phyloP scores from a whole-genome alignment of 768 basidiomycete genomes.

The Psilocybe cubensis region DNA sequence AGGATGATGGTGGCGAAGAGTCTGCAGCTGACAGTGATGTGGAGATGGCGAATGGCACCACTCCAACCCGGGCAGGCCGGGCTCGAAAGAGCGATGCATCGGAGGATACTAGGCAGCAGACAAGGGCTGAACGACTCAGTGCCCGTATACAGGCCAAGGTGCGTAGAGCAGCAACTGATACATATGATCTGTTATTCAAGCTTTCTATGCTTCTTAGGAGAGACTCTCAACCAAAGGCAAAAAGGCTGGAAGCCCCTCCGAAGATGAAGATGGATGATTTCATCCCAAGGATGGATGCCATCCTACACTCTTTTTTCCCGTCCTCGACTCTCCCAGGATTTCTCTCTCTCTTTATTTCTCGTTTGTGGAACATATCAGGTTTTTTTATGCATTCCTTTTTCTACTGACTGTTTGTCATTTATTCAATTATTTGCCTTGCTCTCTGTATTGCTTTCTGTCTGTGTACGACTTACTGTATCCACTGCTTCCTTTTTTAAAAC shows the following conservation, averaged over 20 bases:
- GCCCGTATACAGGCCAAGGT: slow-evolving; percentile 29
- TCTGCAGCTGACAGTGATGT: slow-evolving; percentile 39
- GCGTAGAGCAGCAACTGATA: background rate
- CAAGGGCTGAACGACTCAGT: slow-evolving; percentile 25
- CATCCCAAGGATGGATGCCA: background rate
- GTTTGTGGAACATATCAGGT: background rate
- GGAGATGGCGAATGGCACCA: slow-evolving; percentile 36
- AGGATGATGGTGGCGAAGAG: slow-evolving; percentile 24
- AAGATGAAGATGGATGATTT: slow-evolving; percentile 11
- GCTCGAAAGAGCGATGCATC: slow-evolving; percentile 29
- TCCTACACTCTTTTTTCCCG: background rate
- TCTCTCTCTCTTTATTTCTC: background rate
- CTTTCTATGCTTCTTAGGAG: slow-evolving; percentile 3
- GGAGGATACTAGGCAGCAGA: slow-evolving; percentile 28
- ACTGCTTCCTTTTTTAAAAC: slow-evolving; percentile 10
- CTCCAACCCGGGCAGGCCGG: slow-evolving; percentile 14
- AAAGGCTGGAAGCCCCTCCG: slow-evolving; percentile 17
- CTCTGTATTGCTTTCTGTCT: slow-evolving; percentile 14
- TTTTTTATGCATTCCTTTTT: background rate
- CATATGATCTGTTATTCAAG: background rate
- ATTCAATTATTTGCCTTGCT: slow-evolving; percentile 5
- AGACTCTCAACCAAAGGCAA: slow-evolving; percentile 14
- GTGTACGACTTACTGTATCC: slow-evolving; percentile 16
- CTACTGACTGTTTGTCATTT: background rate
- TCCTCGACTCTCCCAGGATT: background rate